Evolutionary conservation across 768 basidiomycete genomes (phyloP), one percentile per base, ranked within the genome.

Genomic region (Podaxis sp.): DNA sequence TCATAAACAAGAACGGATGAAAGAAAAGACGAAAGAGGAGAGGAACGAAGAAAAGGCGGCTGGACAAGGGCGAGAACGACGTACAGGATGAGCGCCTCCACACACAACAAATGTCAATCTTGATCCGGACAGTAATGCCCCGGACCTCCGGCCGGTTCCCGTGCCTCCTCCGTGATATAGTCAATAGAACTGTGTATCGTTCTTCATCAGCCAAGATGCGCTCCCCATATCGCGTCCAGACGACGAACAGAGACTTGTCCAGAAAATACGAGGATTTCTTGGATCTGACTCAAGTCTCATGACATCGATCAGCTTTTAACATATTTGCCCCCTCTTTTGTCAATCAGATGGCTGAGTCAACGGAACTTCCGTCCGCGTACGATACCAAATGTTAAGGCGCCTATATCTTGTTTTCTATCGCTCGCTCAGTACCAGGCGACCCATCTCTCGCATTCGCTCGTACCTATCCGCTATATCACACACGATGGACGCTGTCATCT

Each of bases 401-500:
- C 46, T 56, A 4, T 38, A 43, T 33, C 59, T 46, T 47, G 57
- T 11, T 13, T 41, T 29, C 36, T 22, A 49, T 22, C 49, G 29
- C 37, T n/a, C 19, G 25, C 19, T 40, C 15, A 55, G 17, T 11
- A 17, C 27, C 17, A 19, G 11, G 3, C 27, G 4, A n/a, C 27
- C 43, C 27, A 17, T 38, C 38, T 40, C 22, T 24, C 38, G 37
- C 22, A 49, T 29, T 24, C 47, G 11, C 25, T 27, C n/a, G 4
- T 24, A 17, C 19, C 19, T 8, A 24, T 38, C 36, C 49, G 4
- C 13, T 5, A 53, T 29, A 50, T 17, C 36, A 11, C 19, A 8
- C 43, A 27, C 17, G 9, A 75, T 80, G 80, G 77, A 81, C 68
- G 70, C 75, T 33, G 71, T 82, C 61, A 73, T 86, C 62, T 73